These are phyloP conservation scores for Ganoderma resinaceum DNA, from an alignment of 1,284 basidiomycete genomes.

Conservation along the genomic window DNA sequence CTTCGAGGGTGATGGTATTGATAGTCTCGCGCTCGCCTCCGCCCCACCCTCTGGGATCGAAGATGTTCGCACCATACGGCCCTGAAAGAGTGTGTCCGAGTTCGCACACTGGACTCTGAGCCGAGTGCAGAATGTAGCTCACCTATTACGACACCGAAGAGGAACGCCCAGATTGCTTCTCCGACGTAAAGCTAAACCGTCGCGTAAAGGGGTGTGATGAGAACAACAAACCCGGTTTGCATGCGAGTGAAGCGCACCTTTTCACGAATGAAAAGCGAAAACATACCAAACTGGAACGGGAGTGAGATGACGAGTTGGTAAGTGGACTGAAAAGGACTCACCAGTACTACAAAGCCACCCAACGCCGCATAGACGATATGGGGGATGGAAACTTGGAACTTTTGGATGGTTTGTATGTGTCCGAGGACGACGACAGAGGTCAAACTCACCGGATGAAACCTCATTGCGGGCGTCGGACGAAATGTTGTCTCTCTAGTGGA, in stretches of 20 bases:
- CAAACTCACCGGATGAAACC: conserved; percentile 35
- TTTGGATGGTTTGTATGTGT: background rate
- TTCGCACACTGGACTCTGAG: background rate
- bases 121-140: conserved; percentile 31
- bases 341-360: conserved; percentile 86
- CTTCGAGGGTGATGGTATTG: conserved; percentile 85
- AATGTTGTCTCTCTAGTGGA: conserved; percentile 19
- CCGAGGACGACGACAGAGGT: background rate
- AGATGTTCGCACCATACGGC: conserved; percentile 86
- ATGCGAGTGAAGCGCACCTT: conserved; percentile 53
- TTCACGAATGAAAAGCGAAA: conserved; percentile 93
- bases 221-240: conserved; percentile 1
- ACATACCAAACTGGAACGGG: conserved; percentile 84
- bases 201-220: background rate
- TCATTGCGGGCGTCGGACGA: conserved; percentile 25
- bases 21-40: conserved; percentile 55
- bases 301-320: conserved; percentile 35
- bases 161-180: conserved; percentile 95
- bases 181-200: conserved; percentile 83
- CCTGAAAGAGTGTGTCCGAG: conserved; percentile 50
- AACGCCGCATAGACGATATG: conserved; percentile 86
- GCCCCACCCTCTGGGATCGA: conserved; percentile 89
- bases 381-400: conserved; percentile 76
- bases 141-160: conserved; percentile 94
- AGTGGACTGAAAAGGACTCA: conserved; percentile 60